Conservation (phyloP, 768 basidiomycete genomes). For the Chalciporus piperatus region DNA sequence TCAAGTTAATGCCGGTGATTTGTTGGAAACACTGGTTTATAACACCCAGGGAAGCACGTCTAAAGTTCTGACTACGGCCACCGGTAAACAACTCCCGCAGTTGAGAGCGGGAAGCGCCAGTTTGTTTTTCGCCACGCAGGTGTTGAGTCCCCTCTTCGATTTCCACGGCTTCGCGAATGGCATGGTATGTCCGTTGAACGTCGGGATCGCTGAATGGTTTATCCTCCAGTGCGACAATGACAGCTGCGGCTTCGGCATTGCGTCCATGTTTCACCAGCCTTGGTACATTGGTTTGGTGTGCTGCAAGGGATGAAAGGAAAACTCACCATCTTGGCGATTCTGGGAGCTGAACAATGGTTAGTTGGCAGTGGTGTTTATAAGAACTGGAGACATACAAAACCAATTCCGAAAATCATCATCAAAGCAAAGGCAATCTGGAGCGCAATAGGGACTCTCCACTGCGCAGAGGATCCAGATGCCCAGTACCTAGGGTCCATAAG, state of each 20-base stretch:
- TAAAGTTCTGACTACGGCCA: constrained; percentile 60
- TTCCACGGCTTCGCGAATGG: constrained; percentile 51
- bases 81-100: constrained; percentile 54
- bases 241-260: constrained; percentile 53
- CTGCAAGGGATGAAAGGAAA: background rate
- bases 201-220: constrained; percentile 43
- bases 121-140: background rate
- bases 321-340: constrained; percentile 58
- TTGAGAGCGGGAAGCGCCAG: constrained; percentile 18
- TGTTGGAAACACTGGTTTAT: constrained; percentile 67
- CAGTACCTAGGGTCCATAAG: constrained; percentile 41
- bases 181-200: constrained; percentile 51
- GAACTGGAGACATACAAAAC: constrained; percentile 40
- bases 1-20: constrained; percentile 65
- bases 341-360: constrained; percentile 40
- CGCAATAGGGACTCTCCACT: constrained; percentile 64
- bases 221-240: constrained; percentile 61
- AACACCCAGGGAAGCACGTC: constrained; percentile 53
- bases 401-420: constrained; percentile 45
- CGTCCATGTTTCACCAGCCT: constrained; percentile 58
- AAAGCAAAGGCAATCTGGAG: constrained; percentile 57
- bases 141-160: constrained; percentile 33
- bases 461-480: constrained; percentile 47
- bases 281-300: background rate
- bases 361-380: background rate